These are phyloP conservation scores for Waitea zeae DNA, from an alignment of 1,284 basidiomycete species.

Conservation along the genomic window DNA sequence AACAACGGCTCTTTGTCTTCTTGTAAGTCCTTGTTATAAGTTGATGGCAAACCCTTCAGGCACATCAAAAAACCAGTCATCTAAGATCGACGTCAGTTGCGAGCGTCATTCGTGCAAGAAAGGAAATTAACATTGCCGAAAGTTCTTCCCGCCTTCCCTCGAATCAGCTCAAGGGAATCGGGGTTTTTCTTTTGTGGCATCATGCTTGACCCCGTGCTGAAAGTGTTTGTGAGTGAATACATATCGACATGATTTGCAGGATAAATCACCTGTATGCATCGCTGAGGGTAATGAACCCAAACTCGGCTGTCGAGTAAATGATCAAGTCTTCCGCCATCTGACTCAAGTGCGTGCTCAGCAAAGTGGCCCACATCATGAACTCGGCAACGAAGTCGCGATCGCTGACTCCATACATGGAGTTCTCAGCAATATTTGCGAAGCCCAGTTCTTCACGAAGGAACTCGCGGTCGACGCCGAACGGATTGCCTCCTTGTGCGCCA, in stretches of 20 bases:
- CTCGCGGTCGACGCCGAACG: constrained; percentile 82
- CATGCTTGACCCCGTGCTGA: constrained; percentile 92
- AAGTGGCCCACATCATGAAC: constrained; percentile 91
- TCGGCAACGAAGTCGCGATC: constrained; percentile 97
- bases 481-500: constrained; percentile 92
- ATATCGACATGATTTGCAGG: neutral
- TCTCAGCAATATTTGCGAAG: constrained; percentile 75
- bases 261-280: constrained; percentile 79
- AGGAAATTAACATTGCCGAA: constrained; percentile 67
- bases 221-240: constrained; percentile 3
- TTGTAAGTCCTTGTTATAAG: constrained; percentile 98
- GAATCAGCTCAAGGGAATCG: constrained; percentile 86
- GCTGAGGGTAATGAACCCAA: constrained; percentile 85
- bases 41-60: constrained; percentile 91
- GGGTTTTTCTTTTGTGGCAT: constrained; percentile 99
- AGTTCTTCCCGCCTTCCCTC: constrained; percentile 88
- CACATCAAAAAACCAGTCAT: constrained; percentile 99
- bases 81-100: constrained; percentile 17
- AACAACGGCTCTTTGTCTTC: constrained; percentile 98
- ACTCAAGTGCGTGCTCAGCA: constrained; percentile 88
- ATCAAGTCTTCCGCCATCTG: constrained; percentile 93
- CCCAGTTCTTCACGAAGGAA: constrained; percentile 77
- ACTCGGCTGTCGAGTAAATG: constrained; percentile 93
- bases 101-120: neutral
- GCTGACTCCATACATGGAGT: constrained; percentile 89